Base-by-base conservation (phyloP, 225 moss, liverwort and hornwort species). In the Straminergon stramineum region DNA sequence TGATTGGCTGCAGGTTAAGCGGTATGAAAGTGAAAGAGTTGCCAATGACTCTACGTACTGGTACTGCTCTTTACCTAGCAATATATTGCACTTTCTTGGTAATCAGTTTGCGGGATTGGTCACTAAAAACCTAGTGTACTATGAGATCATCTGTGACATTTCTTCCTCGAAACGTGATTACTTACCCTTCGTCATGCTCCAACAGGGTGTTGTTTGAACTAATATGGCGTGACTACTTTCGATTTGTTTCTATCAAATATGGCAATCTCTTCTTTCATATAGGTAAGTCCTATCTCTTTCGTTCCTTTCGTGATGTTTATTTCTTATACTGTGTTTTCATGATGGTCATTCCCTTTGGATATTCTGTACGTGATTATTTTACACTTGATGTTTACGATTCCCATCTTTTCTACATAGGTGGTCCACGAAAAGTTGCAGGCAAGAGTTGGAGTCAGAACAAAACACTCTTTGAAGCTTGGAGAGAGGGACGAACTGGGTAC, bases 141-240 rank as follows among this genome's bases (percentile, higher is more conserved):
- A 28, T 15, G 60, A 88, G 28, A 78, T 39, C 64, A 73, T 65
- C 24, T 85, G 24, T 61, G 77, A 71, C 69, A 37, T 57, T 41
- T 81, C 48, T 84, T 69, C 21, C 32, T 75, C 13, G 9, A 35
- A 70, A 51, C 51, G 39, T 10, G 79, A 17, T 57, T 66, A 43
- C 75, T 70, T 48, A 90, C 28, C 13, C 61, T 53, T 85, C 34
- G n/a, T 74, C 55, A 52, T 87, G 55, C 69, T 90, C 57, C 41
- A 71, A 88, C 93, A 99, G 99, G 99, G 95, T 99, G 58, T 71
- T 97, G 41, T 99, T 99, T 91, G 99, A 99, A 91, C 92, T 99
- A n/a, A 93, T 99, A 87, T 99, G 99, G 99, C 95, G 99, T 34
- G 99, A 99, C 92, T 99, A 99, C 91, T 99, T 99, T 88, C 94